Evolutionary conservation across 805 yeast species (phyloP).

Genomic region (Lipomyces orientalis): DNA sequence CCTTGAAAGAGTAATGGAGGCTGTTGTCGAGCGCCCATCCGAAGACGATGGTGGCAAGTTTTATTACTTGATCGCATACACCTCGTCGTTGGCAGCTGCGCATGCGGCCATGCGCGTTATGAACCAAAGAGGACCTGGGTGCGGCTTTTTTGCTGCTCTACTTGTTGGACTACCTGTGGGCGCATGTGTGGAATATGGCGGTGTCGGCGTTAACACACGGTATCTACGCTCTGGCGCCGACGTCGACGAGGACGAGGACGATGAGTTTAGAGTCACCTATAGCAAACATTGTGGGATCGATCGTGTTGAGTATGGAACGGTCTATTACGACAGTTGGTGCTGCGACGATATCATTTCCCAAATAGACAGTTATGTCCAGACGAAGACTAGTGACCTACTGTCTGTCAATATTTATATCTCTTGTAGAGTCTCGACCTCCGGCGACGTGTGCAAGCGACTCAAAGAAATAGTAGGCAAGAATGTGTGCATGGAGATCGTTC

Average conservation of each 20-base stretch:
- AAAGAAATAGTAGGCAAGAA: not conserved
- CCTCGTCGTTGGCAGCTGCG: constrained; percentile 40
- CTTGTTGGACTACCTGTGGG: constrained; percentile 65
- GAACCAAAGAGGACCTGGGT: constrained; percentile 18
- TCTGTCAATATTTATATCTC: constrained; percentile 2
- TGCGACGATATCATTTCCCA: not conserved
- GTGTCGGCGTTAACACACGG: constrained; percentile 55
- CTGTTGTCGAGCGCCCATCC: constrained; percentile 48
- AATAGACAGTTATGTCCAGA: not conserved
- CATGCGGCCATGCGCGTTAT: constrained; percentile 42
- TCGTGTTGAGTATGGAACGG: constrained; percentile 8
- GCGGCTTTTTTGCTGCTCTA: constrained; percentile 56
- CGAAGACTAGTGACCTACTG: not conserved
- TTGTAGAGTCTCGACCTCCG: not conserved
- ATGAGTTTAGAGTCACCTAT: not conserved
- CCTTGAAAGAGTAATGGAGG: constrained; percentile 64
- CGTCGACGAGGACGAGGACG: constrained; percentile 50
- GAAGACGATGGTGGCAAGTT: constrained; percentile 51
- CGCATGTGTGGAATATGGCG: constrained; percentile 79
- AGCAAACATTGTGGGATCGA: not conserved
- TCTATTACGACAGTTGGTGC: constrained; percentile 2
- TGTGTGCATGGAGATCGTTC: constrained; percentile 6
- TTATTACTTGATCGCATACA: constrained; percentile 57
- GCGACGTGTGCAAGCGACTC: not conserved
- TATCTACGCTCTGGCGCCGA: constrained; percentile 36